phyloP scores from a whole-genome alignment of 2,329 filamentous ascomycete genomes.

The Microcera coccophila region DNA sequence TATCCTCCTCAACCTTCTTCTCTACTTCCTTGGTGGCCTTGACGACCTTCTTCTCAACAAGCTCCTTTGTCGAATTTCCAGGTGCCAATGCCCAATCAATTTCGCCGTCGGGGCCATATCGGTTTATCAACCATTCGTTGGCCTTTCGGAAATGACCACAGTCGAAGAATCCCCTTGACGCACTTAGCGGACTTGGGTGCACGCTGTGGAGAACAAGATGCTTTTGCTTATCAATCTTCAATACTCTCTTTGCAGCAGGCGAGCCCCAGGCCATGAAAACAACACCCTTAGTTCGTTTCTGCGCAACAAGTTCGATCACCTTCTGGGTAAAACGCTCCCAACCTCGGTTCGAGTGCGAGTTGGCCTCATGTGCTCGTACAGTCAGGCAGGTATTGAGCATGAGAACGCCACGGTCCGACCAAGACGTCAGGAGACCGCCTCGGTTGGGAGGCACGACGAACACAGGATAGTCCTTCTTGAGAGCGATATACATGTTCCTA shows the following conservation, averaged over 20 bases:
- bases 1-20: constrained; percentile 13
- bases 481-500: constrained; percentile 85
- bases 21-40: constrained; percentile 29
- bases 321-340: constrained; percentile 94
- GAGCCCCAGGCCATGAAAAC: constrained; percentile 94
- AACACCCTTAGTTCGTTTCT: constrained; percentile 72
- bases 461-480: constrained; percentile 81
- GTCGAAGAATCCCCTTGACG: constrained; percentile 74
- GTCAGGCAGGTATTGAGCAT: constrained; percentile 94
- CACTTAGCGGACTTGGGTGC: constrained; percentile 92
- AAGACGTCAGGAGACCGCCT: constrained; percentile 80
- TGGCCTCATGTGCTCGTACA: constrained; percentile 82
- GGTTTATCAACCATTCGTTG: constrained; percentile 76
- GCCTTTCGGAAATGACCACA: constrained; percentile 77
- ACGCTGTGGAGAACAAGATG: constrained; percentile 84
- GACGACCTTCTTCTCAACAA: constrained; percentile 12
- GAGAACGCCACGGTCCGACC: constrained; percentile 89
- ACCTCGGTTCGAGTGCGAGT: constrained; percentile 78
- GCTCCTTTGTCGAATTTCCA: constrained; percentile 32
- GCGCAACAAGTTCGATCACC: constrained; percentile 81
- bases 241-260: constrained; percentile 75
- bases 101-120: constrained; percentile 74
- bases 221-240: constrained; percentile 64
- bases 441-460: constrained; percentile 73
- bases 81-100: constrained; percentile 76